phyloP scores from a whole-genome alignment of 1,284 basidiomycete species.

The Vanrija humicola region DNA sequence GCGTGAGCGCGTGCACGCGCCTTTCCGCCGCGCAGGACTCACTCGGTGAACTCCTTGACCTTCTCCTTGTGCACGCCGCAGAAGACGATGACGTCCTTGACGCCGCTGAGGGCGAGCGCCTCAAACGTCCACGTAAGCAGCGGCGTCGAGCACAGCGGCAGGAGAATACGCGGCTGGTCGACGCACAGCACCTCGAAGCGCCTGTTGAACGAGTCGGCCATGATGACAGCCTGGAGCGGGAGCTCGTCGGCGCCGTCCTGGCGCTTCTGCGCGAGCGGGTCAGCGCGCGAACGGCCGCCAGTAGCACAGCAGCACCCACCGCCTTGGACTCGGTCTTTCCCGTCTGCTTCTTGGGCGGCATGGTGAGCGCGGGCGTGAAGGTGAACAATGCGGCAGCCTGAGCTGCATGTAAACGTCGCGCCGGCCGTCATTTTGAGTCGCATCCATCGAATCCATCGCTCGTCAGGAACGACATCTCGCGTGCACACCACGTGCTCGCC shows the following conservation, averaged over 20 bases:
- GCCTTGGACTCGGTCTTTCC: conserved; percentile 28
- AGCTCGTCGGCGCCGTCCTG: conserved; percentile 59
- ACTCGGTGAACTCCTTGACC: conserved; percentile 63
- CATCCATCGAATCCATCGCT: background rate
- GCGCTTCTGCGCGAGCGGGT: conserved; percentile 25
- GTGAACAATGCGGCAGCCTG: too few species aligned
- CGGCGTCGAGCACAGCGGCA: conserved; percentile 90
- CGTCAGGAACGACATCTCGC: background rate
- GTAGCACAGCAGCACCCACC: background rate
- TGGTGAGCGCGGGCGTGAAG: conserved; percentile 2
- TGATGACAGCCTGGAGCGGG: conserved; percentile 82
- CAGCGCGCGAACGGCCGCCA: conserved; percentile 5
- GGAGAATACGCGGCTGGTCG: conserved; percentile 75
- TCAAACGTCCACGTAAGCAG: conserved; percentile 96
- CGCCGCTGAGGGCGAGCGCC: conserved; percentile 82
- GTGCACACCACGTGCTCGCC: conserved; percentile 2
- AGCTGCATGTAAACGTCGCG: background rate
- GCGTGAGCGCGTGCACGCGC: background rate
- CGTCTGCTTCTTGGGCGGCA: conserved; percentile 44
- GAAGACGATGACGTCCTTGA: conserved; percentile 92
- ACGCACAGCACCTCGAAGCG: conserved; percentile 83
- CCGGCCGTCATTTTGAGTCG: too few species aligned
- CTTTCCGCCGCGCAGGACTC: background rate
- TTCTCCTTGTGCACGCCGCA: conserved; percentile 80
- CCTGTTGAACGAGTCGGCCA: conserved; percentile 92